These are phyloP conservation scores for Axilococcus clingmanii DNA, from an alignment of 139 green algal species.

Conservation along the genomic window DNA sequence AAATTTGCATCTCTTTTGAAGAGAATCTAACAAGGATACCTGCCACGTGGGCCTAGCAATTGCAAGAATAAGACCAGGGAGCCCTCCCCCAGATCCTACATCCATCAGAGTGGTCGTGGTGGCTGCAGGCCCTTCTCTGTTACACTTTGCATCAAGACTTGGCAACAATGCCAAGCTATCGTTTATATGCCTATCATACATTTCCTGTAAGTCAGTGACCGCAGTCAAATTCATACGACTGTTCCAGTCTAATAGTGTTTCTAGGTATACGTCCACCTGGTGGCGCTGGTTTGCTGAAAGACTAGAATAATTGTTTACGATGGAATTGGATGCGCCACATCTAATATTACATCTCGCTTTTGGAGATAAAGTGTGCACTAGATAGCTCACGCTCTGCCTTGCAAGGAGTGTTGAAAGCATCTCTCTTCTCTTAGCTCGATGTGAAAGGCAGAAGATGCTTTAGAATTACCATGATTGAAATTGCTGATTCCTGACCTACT, in stretches of 20 bases:
- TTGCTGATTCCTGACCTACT: too few species aligned
- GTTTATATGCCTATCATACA: conserved; percentile 49
- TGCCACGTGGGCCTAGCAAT: conserved; percentile 63
- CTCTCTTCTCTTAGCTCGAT: too few species aligned
- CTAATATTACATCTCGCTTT: too few species aligned
- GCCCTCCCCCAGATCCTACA: conserved; percentile 78
- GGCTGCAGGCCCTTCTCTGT: neutral
- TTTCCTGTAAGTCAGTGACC: conserved; percentile 41
- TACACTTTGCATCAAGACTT: conserved; percentile 33
- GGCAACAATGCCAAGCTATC: conserved; percentile 76
- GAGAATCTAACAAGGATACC: conserved; percentile 75
- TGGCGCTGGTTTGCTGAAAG: conserved; percentile 13
- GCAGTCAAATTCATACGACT: conserved; percentile 69
- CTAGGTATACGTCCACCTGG: conserved; percentile 47
- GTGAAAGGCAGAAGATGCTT: too few species aligned
- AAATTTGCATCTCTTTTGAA: conserved; percentile 55
- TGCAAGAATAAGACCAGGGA: conserved; percentile 80
- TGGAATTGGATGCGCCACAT: too few species aligned
- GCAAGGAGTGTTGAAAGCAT: too few species aligned
- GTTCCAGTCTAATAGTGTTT: conserved; percentile 58
- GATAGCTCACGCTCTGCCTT: too few species aligned
- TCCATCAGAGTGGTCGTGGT: conserved; percentile 54
- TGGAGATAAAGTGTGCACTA: too few species aligned
- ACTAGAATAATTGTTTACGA: neutral
- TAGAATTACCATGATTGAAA: too few species aligned